A percentile compares a stretch with the other conserved stretches of the same genome.
Conservation (phyloP, 345 rosid genomes). For the Viola odorata region DNA sequence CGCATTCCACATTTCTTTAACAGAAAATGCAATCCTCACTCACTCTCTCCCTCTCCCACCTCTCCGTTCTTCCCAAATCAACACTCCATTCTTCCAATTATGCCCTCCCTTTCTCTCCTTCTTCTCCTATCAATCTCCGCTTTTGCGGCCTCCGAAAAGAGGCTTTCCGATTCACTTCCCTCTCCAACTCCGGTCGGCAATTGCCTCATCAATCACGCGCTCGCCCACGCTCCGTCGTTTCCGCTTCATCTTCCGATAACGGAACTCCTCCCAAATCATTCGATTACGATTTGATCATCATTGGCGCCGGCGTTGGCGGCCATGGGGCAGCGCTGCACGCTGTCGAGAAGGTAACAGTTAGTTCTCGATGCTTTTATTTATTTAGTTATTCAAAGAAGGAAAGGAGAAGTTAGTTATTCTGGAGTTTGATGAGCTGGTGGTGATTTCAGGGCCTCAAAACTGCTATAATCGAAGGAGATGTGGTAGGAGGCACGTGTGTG, state of each 20-base stretch:
- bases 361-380: neutral
- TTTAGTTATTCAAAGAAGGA: neutral
- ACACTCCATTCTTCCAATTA: slow-evolving; percentile 22
- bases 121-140: slow-evolving; percentile 51
- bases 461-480: slow-evolving; percentile 95
- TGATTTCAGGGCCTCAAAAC: slow-evolving; percentile 76
- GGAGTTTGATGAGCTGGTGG: too few species aligned
- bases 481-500: slow-evolving; percentile 96
- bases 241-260: slow-evolving; percentile 41
- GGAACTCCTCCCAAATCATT: slow-evolving; percentile 66
- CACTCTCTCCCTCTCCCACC: slow-evolving; percentile 42
- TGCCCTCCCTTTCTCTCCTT: slow-evolving; percentile 9
- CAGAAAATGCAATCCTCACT: slow-evolving; percentile 56
- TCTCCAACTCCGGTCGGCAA: slow-evolving; percentile 8
- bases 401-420: neutral
- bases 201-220: neutral
- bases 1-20: neutral
- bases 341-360: slow-evolving; percentile 63
- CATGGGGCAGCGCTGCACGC: slow-evolving; percentile 98
- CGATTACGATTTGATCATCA: slow-evolving; percentile 84
- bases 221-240: neutral
- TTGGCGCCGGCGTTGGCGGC: slow-evolving; percentile 98
- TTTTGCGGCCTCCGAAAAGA: slow-evolving; percentile 80
- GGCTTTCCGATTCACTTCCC: slow-evolving; percentile 36
- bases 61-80: slow-evolving; percentile 26